Base-by-base conservation (phyloP, 805 yeast species). In the Crinitomyces ghanaensis region DNA sequence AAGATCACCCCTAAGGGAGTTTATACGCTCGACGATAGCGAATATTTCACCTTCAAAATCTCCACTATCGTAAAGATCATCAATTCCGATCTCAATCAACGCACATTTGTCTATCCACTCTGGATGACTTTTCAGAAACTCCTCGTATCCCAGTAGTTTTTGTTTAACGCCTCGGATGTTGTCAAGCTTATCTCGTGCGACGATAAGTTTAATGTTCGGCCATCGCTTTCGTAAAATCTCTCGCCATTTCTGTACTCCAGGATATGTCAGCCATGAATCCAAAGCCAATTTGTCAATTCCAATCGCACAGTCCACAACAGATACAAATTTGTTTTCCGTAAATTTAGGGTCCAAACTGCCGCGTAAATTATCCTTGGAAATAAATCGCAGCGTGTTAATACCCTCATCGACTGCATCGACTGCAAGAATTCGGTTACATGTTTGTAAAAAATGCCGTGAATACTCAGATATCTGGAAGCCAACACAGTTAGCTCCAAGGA, bases 391-490 rank as follows among this genome's bases (percentile, higher is more conserved):
- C 2, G 77, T 78, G 51, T 84, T 88, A 20, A 88, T 72, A 13
- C 95, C 95, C 13, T 81, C 81, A 0, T 93, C 82, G 3, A 70
- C 70, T n/a, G 80, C 72, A 57, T 88, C 96, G 0, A 93, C 85
- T 44, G 85, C 72, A 22, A 91, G 59, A 22, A 91, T 63, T 35
- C 95, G 65, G 45, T 79, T 82, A 47, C 94, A 75, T 2, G 96
- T 84, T 59, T 88, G 96, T 36, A 81, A 60, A 56, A 91, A 91
- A 57, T 91, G 98, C 49, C 94, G 74, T 17, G 85, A 93, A 46
- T 86, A 88, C 55, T 91, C 98, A 19, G 76, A 76, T 7, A 88
- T 86, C 55, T 91, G 98, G 62, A 91, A 86, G 2, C 86, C 75
- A 29, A 91, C 70, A 37, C 79, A 72, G 50, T 83, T 84, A 2